These are phyloP conservation scores for Xanthoconium separans DNA, from an alignment of 1,284 basidiomycete species.

Conservation along the genomic window DNA sequence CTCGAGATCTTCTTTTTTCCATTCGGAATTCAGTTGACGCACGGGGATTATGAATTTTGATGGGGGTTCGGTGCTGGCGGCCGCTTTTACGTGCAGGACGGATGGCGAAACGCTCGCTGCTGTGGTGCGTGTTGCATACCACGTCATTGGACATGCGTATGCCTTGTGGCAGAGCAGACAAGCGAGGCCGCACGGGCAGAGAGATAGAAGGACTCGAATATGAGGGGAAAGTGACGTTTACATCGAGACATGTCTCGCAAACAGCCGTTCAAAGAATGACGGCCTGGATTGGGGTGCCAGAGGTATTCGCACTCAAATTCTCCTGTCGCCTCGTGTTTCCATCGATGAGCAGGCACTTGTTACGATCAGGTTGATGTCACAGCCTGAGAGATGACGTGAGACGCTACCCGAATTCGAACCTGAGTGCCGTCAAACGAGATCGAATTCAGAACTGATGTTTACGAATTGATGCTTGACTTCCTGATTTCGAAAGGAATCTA, in stretches of 20 bases:
- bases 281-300: background rate
- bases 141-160: constrained; percentile 27
- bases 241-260: background rate
- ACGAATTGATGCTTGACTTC: background rate
- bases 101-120: constrained; percentile 5
- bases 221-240: constrained; percentile 1
- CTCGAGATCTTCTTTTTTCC: constrained; percentile 7
- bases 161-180: constrained; percentile 17
- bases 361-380: constrained; percentile 7
- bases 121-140: constrained; percentile 10
- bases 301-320: background rate
- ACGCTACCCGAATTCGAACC: background rate
- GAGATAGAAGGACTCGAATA: background rate
- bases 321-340: constrained; percentile 22
- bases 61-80: constrained; percentile 6
- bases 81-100: constrained; percentile 24
- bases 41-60: constrained; percentile 15
- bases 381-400: background rate
- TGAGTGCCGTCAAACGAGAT: constrained; percentile 1
- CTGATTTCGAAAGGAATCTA: constrained; percentile 1
- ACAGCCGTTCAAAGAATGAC: background rate
- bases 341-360: constrained; percentile 2
- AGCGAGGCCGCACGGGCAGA: constrained; percentile 8
- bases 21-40: background rate
- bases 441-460: background rate